These are phyloP conservation scores for Cercospora beticola DNA, from an alignment of 2,329 filamentous ascomycete genomes.

Conservation along the genomic window DNA sequence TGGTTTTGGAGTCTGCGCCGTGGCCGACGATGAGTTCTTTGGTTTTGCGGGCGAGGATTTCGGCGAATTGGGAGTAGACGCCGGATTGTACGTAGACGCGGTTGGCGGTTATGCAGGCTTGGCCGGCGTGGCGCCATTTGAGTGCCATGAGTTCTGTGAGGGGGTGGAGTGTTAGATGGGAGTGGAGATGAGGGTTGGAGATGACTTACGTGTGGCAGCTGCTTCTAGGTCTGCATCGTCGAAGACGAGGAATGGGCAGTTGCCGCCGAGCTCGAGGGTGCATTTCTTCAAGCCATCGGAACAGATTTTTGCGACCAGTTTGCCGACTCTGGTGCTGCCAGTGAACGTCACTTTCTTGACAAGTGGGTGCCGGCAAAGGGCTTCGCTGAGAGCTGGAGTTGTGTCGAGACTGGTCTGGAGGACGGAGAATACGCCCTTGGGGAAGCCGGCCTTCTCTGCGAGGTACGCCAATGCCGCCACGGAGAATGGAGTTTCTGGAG, in stretches of 20 bases:
- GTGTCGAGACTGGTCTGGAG: constrained; percentile 59
- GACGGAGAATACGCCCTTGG: constrained; percentile 61
- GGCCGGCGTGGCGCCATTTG: constrained; percentile 61
- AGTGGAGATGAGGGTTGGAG: not conserved
- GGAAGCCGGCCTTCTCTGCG: constrained; percentile 57
- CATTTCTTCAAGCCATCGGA: constrained; percentile 62
- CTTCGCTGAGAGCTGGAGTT: constrained; percentile 55
- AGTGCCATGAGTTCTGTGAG: constrained; percentile 46
- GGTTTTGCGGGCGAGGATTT: constrained; percentile 55
- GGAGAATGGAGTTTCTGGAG: constrained; percentile 64
- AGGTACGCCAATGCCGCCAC: constrained; percentile 56
- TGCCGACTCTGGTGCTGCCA: constrained; percentile 60
- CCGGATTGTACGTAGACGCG: constrained; percentile 63
- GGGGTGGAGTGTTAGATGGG: constrained; percentile 4
- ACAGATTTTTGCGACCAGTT: constrained; percentile 61
- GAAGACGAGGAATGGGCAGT: constrained; percentile 65
- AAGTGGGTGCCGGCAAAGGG: constrained; percentile 57
- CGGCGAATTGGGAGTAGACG: constrained; percentile 62
- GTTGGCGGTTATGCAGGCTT: constrained; percentile 66
- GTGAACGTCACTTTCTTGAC: constrained; percentile 65
- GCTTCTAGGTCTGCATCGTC: constrained; percentile 63
- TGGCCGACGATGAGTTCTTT: constrained; percentile 61
- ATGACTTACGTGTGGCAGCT: constrained; percentile 48
- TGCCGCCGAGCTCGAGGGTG: constrained; percentile 64
- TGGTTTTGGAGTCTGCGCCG: constrained; percentile 56